Evolutionary conservation across 2,329 filamentous ascomycete species (phyloP).

Genomic region (Xylaria sp.): DNA sequence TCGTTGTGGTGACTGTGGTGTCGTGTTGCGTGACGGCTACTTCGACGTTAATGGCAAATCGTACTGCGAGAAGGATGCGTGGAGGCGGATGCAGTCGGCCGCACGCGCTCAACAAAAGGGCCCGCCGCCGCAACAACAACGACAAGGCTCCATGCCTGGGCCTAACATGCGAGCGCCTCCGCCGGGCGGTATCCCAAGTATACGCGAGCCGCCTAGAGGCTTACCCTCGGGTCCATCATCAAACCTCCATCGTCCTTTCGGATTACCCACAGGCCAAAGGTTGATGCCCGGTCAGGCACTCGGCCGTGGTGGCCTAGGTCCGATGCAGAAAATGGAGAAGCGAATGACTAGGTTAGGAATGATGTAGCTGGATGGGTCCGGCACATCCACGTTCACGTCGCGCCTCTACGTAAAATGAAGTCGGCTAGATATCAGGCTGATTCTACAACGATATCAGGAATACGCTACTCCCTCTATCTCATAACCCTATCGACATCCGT

Average conservation of each 20-base stretch:
- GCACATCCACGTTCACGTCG: not conserved
- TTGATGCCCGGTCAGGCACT: conserved; percentile 46
- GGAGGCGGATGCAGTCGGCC: conserved; percentile 56
- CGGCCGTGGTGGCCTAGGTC: conserved; percentile 40
- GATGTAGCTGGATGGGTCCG: conserved; percentile 45
- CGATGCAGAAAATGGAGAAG: conserved; percentile 63
- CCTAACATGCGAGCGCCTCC: conserved; percentile 25
- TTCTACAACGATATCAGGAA: conserved; percentile 10
- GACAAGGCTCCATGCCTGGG: conserved; percentile 12
- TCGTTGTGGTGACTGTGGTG: conserved; percentile 78
- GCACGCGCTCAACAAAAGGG: conserved; percentile 41
- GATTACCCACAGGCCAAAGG: conserved; percentile 43
- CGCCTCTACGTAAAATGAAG: not conserved
- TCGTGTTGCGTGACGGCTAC: conserved; percentile 80
- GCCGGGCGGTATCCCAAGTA: conserved; percentile 29
- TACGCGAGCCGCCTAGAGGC: conserved; percentile 35
- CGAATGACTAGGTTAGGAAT: conserved; percentile 65
- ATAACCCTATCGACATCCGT: not conserved
- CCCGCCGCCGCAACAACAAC: conserved; percentile 23
- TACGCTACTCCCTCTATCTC: conserved; percentile 14
- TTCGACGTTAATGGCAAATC: conserved; percentile 82
- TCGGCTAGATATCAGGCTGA: not conserved
- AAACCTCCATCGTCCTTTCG: conserved; percentile 41
- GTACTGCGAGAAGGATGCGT: conserved; percentile 88
- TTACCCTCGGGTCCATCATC: conserved; percentile 37